Evolutionary conservation across 768 basidiomycete species (phyloP), one percentile per base, ranked within the genome.

Genomic region (Leucocoprinus birnbaumii): DNA sequence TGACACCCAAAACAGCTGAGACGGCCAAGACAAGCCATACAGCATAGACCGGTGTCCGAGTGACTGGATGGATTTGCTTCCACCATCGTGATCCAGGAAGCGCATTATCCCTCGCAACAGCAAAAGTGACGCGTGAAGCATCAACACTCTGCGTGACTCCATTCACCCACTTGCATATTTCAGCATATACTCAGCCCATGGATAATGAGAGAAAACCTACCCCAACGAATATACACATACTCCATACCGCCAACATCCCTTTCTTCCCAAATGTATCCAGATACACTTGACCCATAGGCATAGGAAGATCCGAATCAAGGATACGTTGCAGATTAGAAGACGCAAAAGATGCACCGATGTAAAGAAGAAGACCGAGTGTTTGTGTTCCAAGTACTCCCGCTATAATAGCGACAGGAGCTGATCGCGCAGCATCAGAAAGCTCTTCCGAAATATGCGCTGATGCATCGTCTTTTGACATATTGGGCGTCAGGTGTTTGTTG

Each of bases 361-460:
- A 63, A 10, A 83, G 56, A 21, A 84, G 59, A 78, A 81, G 83
- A 31, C 83, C 84, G 2, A 84, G 64, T 35, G 76, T 61, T 43
- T 78, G 75, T 1, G 83, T 84, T 7, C 70, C 74, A 21, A 70
- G 71, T 11, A 84, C 83, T 24, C 78, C 82, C n/a, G 48, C 65
- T 37, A 85, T 65, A 55, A 85, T 85, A 3, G 84, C 83, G 35
- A 84, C 75, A 2, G 84, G 84, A 1, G 82, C 82, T 10, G 79
- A 76, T 27, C 75, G 69, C 10, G 76, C 75, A 13, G 84, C 84
- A 34, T 76, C 76, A 0, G 84, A 68, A 0, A 80, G 76, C 65
- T 85, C 84, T 67, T 85, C 84, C 13, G 84, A 78, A 34, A 85
- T 82, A 58, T 85, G 84, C 3, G 83, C 83, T 4, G 84, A 82